Percentiles rank a stretch among this genome's conserved stretches.
These are phyloP conservation scores for Lipomyces orientalis DNA, from an alignment of 805 yeast species.

Conservation along the genomic window DNA sequence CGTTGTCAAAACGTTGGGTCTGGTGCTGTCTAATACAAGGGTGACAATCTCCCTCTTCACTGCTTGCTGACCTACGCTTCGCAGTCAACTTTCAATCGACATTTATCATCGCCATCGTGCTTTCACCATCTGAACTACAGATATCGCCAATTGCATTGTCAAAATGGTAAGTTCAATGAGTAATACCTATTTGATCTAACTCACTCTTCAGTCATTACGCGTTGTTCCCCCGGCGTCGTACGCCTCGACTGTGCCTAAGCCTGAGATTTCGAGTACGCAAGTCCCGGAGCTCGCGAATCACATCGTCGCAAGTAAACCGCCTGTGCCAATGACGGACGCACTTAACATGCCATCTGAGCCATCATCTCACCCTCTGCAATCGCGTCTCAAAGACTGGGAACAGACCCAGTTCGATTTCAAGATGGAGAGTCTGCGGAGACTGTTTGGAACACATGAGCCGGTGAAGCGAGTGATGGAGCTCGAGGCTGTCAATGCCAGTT, in stretches of 20 bases:
- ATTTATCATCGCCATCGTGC: neutral
- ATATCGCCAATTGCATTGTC: neutral
- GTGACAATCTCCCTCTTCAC: neutral
- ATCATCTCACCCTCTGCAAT: conserved; percentile 82
- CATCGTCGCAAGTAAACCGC: conserved; percentile 19
- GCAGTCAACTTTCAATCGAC: neutral
- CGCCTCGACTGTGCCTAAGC: conserved; percentile 28
- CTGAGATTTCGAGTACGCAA: conserved; percentile 15
- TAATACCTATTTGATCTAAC: neutral
- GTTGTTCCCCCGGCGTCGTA: conserved; percentile 20
- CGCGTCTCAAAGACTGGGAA: conserved; percentile 80
- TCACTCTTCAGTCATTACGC: conserved; percentile 22
- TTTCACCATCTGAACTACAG: too few species aligned
- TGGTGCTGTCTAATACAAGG: too few species aligned
- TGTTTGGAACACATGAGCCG: conserved; percentile 94
- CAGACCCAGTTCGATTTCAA: conserved; percentile 69
- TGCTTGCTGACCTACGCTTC: neutral
- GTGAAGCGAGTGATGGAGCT: conserved; percentile 90
- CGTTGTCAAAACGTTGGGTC: too few species aligned
- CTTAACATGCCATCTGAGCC: conserved; percentile 56
- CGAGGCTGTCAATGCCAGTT: conserved; percentile 50
- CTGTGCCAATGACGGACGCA: conserved; percentile 48
- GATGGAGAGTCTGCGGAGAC: conserved; percentile 77
- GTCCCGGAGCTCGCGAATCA: conserved; percentile 30
- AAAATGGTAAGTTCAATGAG: neutral